phyloP scores from a whole-genome alignment of 805 yeast species.

The Lachancea nothofagi region DNA sequence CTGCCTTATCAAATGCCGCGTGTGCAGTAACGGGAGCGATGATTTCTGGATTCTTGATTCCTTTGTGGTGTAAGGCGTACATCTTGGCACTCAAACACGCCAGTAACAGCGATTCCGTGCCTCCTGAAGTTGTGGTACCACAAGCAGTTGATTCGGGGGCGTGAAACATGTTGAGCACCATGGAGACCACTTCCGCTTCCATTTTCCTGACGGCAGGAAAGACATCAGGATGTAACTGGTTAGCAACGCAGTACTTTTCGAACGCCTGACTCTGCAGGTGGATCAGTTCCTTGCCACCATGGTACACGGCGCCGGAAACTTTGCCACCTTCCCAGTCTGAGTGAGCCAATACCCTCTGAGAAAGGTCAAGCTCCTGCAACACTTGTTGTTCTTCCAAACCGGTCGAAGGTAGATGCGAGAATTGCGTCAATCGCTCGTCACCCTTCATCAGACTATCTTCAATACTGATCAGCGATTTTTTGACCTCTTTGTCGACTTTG shows the following conservation, averaged over 20 bases:
- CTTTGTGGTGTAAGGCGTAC: constrained; percentile 52
- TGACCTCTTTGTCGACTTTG: constrained; percentile 58
- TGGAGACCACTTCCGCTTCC: constrained; percentile 92
- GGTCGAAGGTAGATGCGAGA: constrained; percentile 46
- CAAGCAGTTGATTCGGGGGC: constrained; percentile 59
- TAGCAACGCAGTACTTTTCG: constrained; percentile 74
- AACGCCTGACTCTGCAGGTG: constrained; percentile 73
- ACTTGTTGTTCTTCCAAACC: constrained; percentile 53
- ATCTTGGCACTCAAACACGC: constrained; percentile 88
- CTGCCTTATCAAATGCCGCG: constrained; percentile 93
- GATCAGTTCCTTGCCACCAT: constrained; percentile 80
- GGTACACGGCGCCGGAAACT: constrained; percentile 94
- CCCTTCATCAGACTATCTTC: constrained; percentile 56
- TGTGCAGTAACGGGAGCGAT: constrained; percentile 86
- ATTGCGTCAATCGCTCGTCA: constrained; percentile 41
- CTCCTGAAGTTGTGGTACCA: constrained; percentile 87
- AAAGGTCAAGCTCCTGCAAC: constrained; percentile 43
- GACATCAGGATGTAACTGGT: constrained; percentile 94
- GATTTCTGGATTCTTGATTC: constrained; percentile 73
- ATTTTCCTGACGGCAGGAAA: constrained; percentile 94
- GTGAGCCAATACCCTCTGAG: constrained; percentile 47
- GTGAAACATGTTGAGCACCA: constrained; percentile 76
- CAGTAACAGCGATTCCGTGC: constrained; percentile 85
- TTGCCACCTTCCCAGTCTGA: constrained; percentile 80
- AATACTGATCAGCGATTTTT: constrained; percentile 40